Percentiles rank a stretch among this genome's conserved stretches.
Evolutionary conservation across 441 rosid genomes (phyloP).

Genomic region (Capsella rubella): DNA sequence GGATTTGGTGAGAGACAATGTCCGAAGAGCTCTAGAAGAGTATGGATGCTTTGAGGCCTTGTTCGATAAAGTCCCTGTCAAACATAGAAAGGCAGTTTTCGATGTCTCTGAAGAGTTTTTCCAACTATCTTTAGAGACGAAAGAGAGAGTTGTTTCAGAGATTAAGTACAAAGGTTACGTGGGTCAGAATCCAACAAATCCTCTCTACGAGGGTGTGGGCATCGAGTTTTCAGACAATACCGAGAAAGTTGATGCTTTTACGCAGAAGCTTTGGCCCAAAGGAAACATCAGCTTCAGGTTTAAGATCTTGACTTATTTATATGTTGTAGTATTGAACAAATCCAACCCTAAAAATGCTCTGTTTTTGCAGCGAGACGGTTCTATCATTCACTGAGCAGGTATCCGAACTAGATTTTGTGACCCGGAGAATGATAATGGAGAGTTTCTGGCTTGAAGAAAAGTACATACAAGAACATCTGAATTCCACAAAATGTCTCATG

Average conservation of each 20-base stretch:
- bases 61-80: slow-evolving; percentile 25
- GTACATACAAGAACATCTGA: slow-evolving; percentile 28
- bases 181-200: slow-evolving; percentile 29
- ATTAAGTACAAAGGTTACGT: slow-evolving; percentile 29
- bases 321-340: background rate
- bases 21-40: slow-evolving; percentile 35
- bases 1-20: slow-evolving; percentile 32
- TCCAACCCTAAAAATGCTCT: background rate
- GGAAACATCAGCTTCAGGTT: slow-evolving; percentile 33
- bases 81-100: slow-evolving; percentile 25
- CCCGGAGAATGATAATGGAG: slow-evolving; percentile 35
- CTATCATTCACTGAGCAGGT: slow-evolving; percentile 30
- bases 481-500: slow-evolving; percentile 21
- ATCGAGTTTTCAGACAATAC: slow-evolving; percentile 31
- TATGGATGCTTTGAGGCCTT: slow-evolving; percentile 39
- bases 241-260: slow-evolving; percentile 26
- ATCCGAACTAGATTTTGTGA: slow-evolving; percentile 31
- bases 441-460: slow-evolving; percentile 26
- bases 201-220: slow-evolving; percentile 26
- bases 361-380: slow-evolving; percentile 21
- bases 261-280: slow-evolving; percentile 31
- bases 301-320: background rate
- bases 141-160: slow-evolving; percentile 35
- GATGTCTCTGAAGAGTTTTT: slow-evolving; percentile 30
- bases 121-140: slow-evolving; percentile 24